phyloP scores from a whole-genome alignment of 345 rosid genomes.

The Ricinus communis region DNA sequence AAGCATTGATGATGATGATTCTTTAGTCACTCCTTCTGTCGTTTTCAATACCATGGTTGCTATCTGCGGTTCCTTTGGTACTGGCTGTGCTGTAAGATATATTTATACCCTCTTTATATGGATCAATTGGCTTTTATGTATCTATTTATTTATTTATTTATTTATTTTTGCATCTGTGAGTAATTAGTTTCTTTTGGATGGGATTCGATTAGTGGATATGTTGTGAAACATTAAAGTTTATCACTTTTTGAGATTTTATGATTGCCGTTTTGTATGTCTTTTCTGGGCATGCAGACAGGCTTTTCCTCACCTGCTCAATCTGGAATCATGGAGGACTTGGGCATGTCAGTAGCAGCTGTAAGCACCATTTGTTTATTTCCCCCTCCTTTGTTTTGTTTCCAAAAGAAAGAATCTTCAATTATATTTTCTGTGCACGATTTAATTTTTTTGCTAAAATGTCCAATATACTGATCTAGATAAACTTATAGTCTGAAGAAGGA shows the following conservation, averaged over 20 bases:
- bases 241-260: neutral
- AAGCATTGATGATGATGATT: neutral
- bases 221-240: neutral
- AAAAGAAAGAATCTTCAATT: neutral
- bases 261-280: neutral
- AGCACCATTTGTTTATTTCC: neutral
- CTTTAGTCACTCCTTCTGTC: constrained; percentile 31
- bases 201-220: neutral
- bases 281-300: constrained; percentile 33
- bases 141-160: neutral
- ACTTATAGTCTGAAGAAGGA: neutral
- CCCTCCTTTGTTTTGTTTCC: neutral
- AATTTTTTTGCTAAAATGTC: neutral
- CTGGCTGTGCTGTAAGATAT: constrained; percentile 40
- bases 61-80: constrained; percentile 31
- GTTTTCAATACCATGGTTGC: constrained; percentile 55
- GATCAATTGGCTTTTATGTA: too few relatives aligned
- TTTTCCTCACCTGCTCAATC: constrained; percentile 50
- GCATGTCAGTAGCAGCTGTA: constrained; percentile 30
- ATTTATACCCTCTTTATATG: too few relatives aligned
- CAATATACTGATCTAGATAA: neutral
- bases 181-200: neutral
- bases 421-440: neutral
- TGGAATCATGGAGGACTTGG: constrained; percentile 39
- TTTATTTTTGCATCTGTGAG: neutral